A percentile compares a stretch with the other conserved stretches of the same genome.
Evolutionary conservation across 371 early-diverging fungal species (phyloP).

Genomic region (Mortierella sp.): DNA sequence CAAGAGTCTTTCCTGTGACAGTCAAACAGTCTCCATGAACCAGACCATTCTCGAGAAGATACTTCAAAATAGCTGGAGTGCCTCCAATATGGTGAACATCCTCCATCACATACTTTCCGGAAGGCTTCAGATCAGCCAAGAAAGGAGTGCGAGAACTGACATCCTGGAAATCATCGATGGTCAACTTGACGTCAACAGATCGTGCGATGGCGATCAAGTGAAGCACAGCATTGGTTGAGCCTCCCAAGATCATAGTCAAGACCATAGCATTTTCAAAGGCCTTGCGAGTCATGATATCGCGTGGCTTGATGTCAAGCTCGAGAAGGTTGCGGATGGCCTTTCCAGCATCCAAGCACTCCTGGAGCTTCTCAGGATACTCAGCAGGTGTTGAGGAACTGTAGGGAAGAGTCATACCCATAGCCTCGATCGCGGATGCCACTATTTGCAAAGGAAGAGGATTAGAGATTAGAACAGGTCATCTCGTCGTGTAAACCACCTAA

Average conservation of each 20-base stretch:
- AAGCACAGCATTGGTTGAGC: slow-evolving; percentile 97
- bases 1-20: slow-evolving; percentile 94
- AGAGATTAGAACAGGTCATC: background rate
- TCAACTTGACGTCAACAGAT: slow-evolving; percentile 82
- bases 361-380: slow-evolving; percentile 82
- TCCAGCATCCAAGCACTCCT: slow-evolving; percentile 91
- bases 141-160: slow-evolving; percentile 92
- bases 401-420: slow-evolving; percentile 96
- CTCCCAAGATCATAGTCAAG: slow-evolving; percentile 93
- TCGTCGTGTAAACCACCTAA: background rate
- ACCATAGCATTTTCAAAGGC: slow-evolving; percentile 97
- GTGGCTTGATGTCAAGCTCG: slow-evolving; percentile 90
- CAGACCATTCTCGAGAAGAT: slow-evolving; percentile 81
- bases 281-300: slow-evolving; percentile 93
- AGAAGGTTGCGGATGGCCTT: slow-evolving; percentile 86
- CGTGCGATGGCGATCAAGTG: slow-evolving; percentile 96
- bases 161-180: slow-evolving; percentile 92
- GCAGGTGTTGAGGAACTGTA: slow-evolving; percentile 95
- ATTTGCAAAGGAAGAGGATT: background rate
- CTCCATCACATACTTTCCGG: slow-evolving; percentile 96
- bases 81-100: slow-evolving; percentile 93
- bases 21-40: slow-evolving; percentile 91
- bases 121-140: slow-evolving; percentile 97
- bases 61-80: slow-evolving; percentile 90
- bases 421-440: slow-evolving; percentile 96